Percentiles rank a stretch among this genome's conserved stretches.
These are phyloP conservation scores for Grigorovia yakushimaensis DNA, from an alignment of 805 yeast genomes.

Conservation along the genomic window DNA sequence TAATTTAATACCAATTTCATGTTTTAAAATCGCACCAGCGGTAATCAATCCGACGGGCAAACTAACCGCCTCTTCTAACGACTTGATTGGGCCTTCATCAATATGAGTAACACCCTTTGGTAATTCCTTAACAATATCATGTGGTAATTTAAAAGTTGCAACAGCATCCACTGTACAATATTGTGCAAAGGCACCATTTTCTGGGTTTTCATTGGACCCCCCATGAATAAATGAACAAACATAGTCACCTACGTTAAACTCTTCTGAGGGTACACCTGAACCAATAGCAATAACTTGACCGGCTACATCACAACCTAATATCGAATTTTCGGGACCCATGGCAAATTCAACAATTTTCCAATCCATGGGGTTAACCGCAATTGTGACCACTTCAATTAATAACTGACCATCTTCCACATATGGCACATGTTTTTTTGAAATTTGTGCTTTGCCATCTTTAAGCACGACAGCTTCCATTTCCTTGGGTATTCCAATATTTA, in stretches of 20 bases:
- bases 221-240: constrained; percentile 50
- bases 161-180: constrained; percentile 34
- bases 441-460: constrained; percentile 26
- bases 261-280: constrained; percentile 24
- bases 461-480: constrained; percentile 37
- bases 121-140: constrained; percentile 6
- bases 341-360: constrained; percentile 46
- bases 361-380: constrained; percentile 60
- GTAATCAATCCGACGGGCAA: constrained; percentile 46
- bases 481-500: constrained; percentile 14
- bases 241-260: constrained; percentile 41
- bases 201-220: constrained; percentile 31
- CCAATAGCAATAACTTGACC: constrained; percentile 49
- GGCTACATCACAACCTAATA: constrained; percentile 51
- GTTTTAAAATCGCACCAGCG: constrained; percentile 33
- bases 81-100: constrained; percentile 28
- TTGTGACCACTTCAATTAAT: constrained; percentile 44
- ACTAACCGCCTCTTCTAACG: constrained; percentile 58
- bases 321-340: constrained; percentile 36
- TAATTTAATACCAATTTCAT: constrained; percentile 16
- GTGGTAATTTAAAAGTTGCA: constrained; percentile 14
- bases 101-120: constrained; percentile 2
- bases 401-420: constrained; percentile 29
- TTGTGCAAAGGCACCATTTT: constrained; percentile 52
- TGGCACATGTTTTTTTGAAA: constrained; percentile 27